Base-by-base conservation (phyloP, 805 yeast species). In the Starmera caribaea region DNA sequence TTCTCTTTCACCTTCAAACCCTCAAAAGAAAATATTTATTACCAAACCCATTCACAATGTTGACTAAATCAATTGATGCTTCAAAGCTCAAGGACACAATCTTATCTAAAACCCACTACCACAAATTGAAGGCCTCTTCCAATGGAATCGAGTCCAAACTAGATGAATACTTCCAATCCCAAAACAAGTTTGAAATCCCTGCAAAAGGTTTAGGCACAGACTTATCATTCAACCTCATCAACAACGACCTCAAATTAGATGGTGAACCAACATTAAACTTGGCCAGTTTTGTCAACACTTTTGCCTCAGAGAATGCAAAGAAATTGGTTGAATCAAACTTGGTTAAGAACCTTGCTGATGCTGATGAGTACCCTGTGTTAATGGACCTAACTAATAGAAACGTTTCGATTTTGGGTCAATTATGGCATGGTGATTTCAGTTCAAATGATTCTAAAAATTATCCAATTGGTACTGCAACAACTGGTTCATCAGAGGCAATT, bases 401-500 rank as follows among this genome's bases (percentile, higher is more conserved):
- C 62, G 74, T 88, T 42, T 74, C 87, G 17, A 88, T 88, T 49
- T 56, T 88, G 44, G 78, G 87, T 10, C 73, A 80, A 53, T 58
- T 88, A 51, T 88, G 96, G 96, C 66, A 86, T 54, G 89, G 87
- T 10, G 81, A 80, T 8, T 51, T 35, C 13, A 49, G 44, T 21
- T 43, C 45, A 8, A 39, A 38, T 14, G 54, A 57, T 11, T 37
- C 41, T 3, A 39, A 50, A 10, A 45, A 48, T 30, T 51, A 54
- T 31, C 77, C 94, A 4, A 67, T 86, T 27, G 97, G 97, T 17
- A 79, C 95, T 11, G 92, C 96, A 21, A 85, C 95, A 40, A 88
- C 96, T 2, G 97, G 97, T 5, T 87, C 96, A 2, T 79, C 90
- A 1, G 97, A 88, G 59, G 97, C 96, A 8, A 79, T 89, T 50